Evolutionary conservation across 2,329 filamentous ascomycete genomes (phyloP).

Genomic region (Xylariaceae sp.): DNA sequence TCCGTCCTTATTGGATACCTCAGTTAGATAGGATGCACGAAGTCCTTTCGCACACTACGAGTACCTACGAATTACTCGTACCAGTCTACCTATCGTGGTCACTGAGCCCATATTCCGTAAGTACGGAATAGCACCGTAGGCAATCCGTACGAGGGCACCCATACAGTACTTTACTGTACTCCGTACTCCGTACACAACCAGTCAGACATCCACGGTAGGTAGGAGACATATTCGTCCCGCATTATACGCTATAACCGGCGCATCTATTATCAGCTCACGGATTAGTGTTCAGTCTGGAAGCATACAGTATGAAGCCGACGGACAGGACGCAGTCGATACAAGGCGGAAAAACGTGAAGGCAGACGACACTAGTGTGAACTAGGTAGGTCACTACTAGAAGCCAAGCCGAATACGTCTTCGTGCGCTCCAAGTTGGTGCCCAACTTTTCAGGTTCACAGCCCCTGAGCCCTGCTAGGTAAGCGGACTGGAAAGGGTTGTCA

Average conservation of each 20-base stretch:
- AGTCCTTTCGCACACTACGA: neutral
- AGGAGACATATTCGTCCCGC: too few relatives aligned
- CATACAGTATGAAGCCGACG: neutral
- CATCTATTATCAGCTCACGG: neutral
- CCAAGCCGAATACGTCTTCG: neutral
- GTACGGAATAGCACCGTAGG: too few relatives aligned
- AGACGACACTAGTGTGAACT: neutral
- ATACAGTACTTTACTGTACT: too few relatives aligned
- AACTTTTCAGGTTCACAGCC: neutral
- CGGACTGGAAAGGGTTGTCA: constrained; percentile 14
- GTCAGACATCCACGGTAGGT: too few relatives aligned
- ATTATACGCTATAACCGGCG: neutral
- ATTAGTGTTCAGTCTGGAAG: neutral
- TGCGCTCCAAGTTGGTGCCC: neutral
- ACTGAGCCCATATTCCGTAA: too few relatives aligned
- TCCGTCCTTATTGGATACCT: neutral
- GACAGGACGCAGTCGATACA: neutral
- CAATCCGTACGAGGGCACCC: too few relatives aligned
- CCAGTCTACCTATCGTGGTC: too few relatives aligned
- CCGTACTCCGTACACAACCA: too few relatives aligned
- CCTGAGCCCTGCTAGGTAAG: neutral
- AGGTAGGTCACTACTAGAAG: neutral
- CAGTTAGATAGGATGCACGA: neutral
- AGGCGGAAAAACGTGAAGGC: too few relatives aligned
- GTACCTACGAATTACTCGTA: too few relatives aligned